phyloP scores from a whole-genome alignment of 1,284 basidiomycete genomes.

The Ustilago hordei region DNA sequence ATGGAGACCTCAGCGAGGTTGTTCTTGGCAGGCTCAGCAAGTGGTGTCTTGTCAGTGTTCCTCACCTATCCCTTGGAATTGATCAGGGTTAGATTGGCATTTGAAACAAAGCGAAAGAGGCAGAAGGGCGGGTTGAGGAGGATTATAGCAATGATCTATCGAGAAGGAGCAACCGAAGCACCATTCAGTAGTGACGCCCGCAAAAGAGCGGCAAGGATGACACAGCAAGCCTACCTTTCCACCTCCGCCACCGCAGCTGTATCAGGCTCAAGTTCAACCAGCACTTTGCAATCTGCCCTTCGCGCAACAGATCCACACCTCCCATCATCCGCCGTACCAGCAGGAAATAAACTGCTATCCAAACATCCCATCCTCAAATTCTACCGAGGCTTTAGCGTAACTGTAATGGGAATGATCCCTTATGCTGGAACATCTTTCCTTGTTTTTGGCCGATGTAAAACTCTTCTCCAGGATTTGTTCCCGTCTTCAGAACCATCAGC shows the following conservation, averaged over 20 bases:
- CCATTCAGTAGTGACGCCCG: slow-evolving; percentile 64
- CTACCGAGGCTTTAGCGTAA: slow-evolving; percentile 85
- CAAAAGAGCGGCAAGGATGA: slow-evolving; percentile 72
- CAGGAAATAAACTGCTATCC: slow-evolving; percentile 44
- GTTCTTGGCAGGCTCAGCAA: slow-evolving; percentile 87
- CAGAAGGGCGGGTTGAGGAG: slow-evolving; percentile 57
- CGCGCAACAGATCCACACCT: slow-evolving; percentile 40
- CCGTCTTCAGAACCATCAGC: slow-evolving; percentile 45
- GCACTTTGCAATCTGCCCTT: slow-evolving; percentile 29
- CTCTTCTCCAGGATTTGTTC: slow-evolving; percentile 56
- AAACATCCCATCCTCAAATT: slow-evolving; percentile 77
- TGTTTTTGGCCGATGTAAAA: slow-evolving; percentile 67
- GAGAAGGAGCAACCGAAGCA: slow-evolving; percentile 64
- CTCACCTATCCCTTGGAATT: slow-evolving; percentile 95
- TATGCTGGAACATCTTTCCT: slow-evolving; percentile 97
- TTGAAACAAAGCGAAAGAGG: slow-evolving; percentile 76
- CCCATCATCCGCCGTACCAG: slow-evolving; percentile 29
- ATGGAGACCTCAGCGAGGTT: slow-evolving; percentile 84
- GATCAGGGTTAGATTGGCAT: slow-evolving; percentile 94
- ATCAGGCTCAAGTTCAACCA: slow-evolving; percentile 7
- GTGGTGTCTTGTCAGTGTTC: slow-evolving; percentile 88
- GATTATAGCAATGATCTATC: slow-evolving; percentile 65
- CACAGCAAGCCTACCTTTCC: slow-evolving; percentile 49
- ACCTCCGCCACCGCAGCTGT: slow-evolving; percentile 38
- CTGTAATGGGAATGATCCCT: slow-evolving; percentile 79